Evolutionary conservation across 2,329 filamentous ascomycete species (phyloP).

Genomic region (Scedosporium aurantiacum): DNA sequence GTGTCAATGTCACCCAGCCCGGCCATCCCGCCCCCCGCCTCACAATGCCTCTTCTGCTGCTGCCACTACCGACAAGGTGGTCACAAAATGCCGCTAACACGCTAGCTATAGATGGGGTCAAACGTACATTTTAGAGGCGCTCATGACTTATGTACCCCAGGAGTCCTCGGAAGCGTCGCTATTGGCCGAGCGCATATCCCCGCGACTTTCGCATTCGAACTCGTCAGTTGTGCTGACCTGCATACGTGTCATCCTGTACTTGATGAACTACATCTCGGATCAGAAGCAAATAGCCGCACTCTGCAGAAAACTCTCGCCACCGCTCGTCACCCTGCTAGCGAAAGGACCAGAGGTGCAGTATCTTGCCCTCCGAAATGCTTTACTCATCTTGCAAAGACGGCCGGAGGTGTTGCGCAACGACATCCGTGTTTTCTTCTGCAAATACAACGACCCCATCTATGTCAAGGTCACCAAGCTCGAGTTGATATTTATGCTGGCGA

Average conservation of each 20-base stretch:
- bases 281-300: slow-evolving; percentile 77
- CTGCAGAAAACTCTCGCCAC: slow-evolving; percentile 87
- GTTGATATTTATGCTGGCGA: slow-evolving; percentile 97
- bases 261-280: slow-evolving; percentile 97
- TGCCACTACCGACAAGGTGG: not conserved
- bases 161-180: slow-evolving; percentile 79
- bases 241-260: slow-evolving; percentile 89
- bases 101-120: slow-evolving; percentile 70
- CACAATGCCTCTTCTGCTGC: too few species aligned
- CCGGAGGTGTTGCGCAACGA: slow-evolving; percentile 93
- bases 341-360: slow-evolving; percentile 99
- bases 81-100: slow-evolving; percentile 7
- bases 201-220: slow-evolving; percentile 93
- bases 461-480: slow-evolving; percentile 99
- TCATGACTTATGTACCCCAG: slow-evolving; percentile 96
- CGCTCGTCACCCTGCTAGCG: slow-evolving; percentile 84
- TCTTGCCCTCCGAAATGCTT: slow-evolving; percentile 80
- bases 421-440: slow-evolving; percentile 98
- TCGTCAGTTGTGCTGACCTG: slow-evolving; percentile 93
- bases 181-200: slow-evolving; percentile 84
- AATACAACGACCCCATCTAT: slow-evolving; percentile 99
- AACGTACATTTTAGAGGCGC: slow-evolving; percentile 92
- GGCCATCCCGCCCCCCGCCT: too few species aligned
- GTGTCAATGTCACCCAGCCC: too few species aligned
- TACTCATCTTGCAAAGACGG: slow-evolving; percentile 83